Evolutionary conservation across 1,284 basidiomycete species (phyloP).

Genomic region (Stygiomarasmius scandens): DNA sequence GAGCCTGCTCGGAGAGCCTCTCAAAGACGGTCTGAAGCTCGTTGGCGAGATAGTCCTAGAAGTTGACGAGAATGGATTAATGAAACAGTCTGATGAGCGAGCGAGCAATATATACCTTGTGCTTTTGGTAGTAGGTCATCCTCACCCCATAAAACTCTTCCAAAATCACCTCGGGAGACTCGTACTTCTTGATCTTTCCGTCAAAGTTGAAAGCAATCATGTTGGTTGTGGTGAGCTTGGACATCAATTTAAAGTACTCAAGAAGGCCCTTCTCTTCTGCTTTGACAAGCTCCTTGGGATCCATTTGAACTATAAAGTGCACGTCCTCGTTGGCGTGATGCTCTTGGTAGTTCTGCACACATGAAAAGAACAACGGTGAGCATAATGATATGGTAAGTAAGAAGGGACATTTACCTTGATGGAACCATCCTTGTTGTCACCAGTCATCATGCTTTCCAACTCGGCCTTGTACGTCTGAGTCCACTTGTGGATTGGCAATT

Average conservation of each 20-base stretch:
- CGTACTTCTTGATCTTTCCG: constrained; percentile 95
- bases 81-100: not conserved
- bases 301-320: constrained; percentile 88
- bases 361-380: not conserved
- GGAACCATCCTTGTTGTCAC: constrained; percentile 66
- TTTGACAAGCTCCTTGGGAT: constrained; percentile 80
- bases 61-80: not conserved
- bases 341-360: constrained; percentile 87
- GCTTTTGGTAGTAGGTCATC: constrained; percentile 90
- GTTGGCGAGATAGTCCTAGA: constrained; percentile 82
- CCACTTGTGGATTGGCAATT: constrained; percentile 96
- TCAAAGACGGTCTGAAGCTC: constrained; percentile 87
- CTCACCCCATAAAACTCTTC: constrained; percentile 93
- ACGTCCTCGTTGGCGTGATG: constrained; percentile 94
- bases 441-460: constrained; percentile 76
- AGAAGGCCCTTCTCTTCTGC: constrained; percentile 88
- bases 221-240: constrained; percentile 87
- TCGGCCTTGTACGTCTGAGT: constrained; percentile 92
- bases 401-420: constrained; percentile 70
- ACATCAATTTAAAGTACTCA: constrained; percentile 90
- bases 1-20: constrained; percentile 91
- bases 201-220: constrained; percentile 99
- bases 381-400: not conserved
- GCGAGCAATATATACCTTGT: constrained; percentile 67
- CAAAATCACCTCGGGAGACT: constrained; percentile 88